Evolutionary conservation across 805 yeast genomes (phyloP), one percentile per base, ranked within the genome.

Genomic region (Osmozyma mogii): DNA sequence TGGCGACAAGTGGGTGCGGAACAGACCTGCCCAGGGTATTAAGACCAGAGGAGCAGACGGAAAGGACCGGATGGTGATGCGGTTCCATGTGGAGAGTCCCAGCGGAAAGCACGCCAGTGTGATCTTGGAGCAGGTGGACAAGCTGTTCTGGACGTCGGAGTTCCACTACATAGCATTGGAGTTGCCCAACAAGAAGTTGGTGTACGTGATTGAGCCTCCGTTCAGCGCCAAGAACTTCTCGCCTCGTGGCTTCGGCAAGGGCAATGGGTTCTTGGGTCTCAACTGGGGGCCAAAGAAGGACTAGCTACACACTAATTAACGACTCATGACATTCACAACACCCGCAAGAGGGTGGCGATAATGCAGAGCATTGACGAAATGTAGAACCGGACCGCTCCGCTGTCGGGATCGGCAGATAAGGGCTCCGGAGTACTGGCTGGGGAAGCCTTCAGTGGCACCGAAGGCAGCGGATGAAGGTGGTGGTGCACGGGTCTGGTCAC

Each of bases 281-380:
- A 77, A 73, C 45, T 85, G 95, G 95, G 95, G 95, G 1, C 83
- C 88, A 22, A 77, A 70, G 51, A 73, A 72, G 39, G 74, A 72
- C 24, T 40, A 31, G 17, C 5, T 33, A 41, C 51, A n/a, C n/a
- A n/a, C n/a, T n/a, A n/a, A n/a, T n/a, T n/a, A n/a, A n/a, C 30
- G 28, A 29, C 25, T 15, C 31, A 28, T 19, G 34, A 26, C 18
- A 34, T 30, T 27, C 28, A 22, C 21, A 31, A 8, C 14, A 28
- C 15, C 12, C 38, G n/a, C n/a, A n/a, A n/a, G n/a, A n/a, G n/a
- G n/a, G n/a, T n/a, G n/a, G n/a, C n/a, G n/a, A n/a, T n/a, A n/a
- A n/a, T n/a, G n/a, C n/a, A n/a, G n/a, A n/a, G n/a, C n/a, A n/a
- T n/a, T n/a, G n/a, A n/a, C n/a, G n/a, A n/a, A n/a, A n/a, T n/a